Evolutionary conservation across 345 rosid genomes (phyloP), one percentile per base, ranked within the genome.

Genomic region (Gossypium thurberi): DNA sequence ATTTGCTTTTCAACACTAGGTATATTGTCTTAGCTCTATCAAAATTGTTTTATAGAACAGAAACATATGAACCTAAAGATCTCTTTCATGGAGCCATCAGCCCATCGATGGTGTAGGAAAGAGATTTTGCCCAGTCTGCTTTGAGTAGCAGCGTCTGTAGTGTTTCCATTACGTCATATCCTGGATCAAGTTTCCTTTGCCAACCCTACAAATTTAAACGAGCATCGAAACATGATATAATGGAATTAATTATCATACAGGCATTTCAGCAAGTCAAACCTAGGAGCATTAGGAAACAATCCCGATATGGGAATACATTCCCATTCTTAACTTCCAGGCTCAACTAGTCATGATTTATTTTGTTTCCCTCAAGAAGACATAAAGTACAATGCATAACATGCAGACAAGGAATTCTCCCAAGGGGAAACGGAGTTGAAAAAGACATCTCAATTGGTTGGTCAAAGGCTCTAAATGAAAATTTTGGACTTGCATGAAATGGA

Each of bases 151-250:
- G 80, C 2, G 86, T 81, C 78, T 91, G 97, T 65, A 93, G 81
- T 0, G 96, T 93, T 13, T 80, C 82, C 98, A 93, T 96, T 65
- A 96, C 92, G 74, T 96, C 86, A 74, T 91, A 96, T 62, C 78
- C 82, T 1, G 96, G 99, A 83, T 93, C 96, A 1, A 96, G 94
- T 82, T 96, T 93, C 76, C 93, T 78, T 74, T 96, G 99, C 99
- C 99, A 96, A 25, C 98, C 99, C 98, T 95, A 63, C 44, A 71
- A 25, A 64, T 43, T 73, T 23, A 14, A 25, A 61, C 44, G 51
- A 11, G 42, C 21, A 69, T 6, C 25, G 53, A 52, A 44, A 66
- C 13, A 11, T 28, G 73, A 37, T 50, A n/a, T 6, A 23, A 23
- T 25, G n/a, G 9, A 25, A 23, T 47, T 3, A n/a, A 42, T 65